These are phyloP conservation scores for Bacidia gigantensis DNA, from an alignment of 495 filamentous ascomycete genomes.

Conservation along the genomic window DNA sequence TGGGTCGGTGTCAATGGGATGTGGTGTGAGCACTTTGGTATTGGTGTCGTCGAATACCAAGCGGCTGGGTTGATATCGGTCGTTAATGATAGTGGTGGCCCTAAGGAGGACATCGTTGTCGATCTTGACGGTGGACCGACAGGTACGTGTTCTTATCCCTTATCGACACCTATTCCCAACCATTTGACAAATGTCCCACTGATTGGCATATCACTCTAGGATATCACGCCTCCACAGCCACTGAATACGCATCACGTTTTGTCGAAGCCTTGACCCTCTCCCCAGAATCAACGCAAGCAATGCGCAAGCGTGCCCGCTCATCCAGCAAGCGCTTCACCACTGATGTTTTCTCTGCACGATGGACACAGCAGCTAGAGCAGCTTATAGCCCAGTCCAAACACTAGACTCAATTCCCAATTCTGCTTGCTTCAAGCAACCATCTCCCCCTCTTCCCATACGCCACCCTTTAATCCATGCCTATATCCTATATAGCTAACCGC, in stretches of 20 bases:
- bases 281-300: constrained; percentile 49
- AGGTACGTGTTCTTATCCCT: constrained; percentile 27
- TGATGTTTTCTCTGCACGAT: constrained; percentile 63
- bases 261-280: constrained; percentile 57
- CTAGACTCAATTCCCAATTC: background rate
- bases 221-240: constrained; percentile 64
- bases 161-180: too few species aligned
- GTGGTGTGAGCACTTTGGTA: constrained; percentile 99
- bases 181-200: too few species aligned
- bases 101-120: constrained; percentile 82
- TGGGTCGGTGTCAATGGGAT: constrained; percentile 89
- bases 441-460: constrained; percentile 5
- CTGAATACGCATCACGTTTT: constrained; percentile 68
- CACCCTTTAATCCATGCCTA: constrained; percentile 4
- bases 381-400: constrained; percentile 38
- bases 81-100: constrained; percentile 83
- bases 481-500: constrained; percentile 3
- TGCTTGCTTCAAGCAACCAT: background rate
- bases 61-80: constrained; percentile 85
- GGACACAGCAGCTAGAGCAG: constrained; percentile 57
- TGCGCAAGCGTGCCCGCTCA: constrained; percentile 57
- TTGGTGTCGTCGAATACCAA: constrained; percentile 96
- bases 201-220: constrained; percentile 41
- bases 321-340: constrained; percentile 78
- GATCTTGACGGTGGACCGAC: constrained; percentile 62